Evolutionary conservation across 2,329 filamentous ascomycete genomes (phyloP), one percentile per base, ranked within the genome.

Genomic region (Epicoccum nigrum): DNA sequence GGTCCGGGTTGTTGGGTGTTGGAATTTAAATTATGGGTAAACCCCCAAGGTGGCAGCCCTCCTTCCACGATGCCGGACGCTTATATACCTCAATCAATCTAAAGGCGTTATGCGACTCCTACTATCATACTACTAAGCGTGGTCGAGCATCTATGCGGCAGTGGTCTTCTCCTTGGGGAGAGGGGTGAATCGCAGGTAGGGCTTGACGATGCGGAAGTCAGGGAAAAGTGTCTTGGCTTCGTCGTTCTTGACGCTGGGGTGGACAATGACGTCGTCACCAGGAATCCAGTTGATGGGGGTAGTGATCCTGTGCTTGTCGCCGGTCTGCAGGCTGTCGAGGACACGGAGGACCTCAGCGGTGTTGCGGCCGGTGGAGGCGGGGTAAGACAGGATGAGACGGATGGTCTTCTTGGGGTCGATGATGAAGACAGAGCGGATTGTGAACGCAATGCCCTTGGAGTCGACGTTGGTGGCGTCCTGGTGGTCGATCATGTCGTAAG

Each of bases 351-450:
- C 78, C 69, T 81, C 79, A 38, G 79, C 77, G 31, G 77, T 79
- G 75, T 81, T 81, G 64, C 79, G 77, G 53, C 83, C 83, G 31
- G 83, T 85, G 46, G 81, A 83, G 41, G 83, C 83, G 20, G 83
- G 83, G 77, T 86, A 86, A 56, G 81, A 81, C 54, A 86, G 76
- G 65, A 85, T 86, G 48, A 81, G 77, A 60, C 83, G 82, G 68
- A 86, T 85, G 55, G 78, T 84, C 79, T 85, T 85, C 75, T 81
- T 82, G 50, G 83, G 83, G 76, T 86, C 83, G 71, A 86, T 84
- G 72, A 85, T 75, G 76, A 86, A 86, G 67, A 86, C 83, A 47
- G 81, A 83, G 69, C 83, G 83, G 73, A 86, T 86, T 66, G 83
- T 86, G 73, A 86, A 85, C 41, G 83, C 82, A 53, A 79, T 75